phyloP scores from a whole-genome alignment of 371 early-diverging fungal genomes.

The Rhizomucor miehei region DNA sequence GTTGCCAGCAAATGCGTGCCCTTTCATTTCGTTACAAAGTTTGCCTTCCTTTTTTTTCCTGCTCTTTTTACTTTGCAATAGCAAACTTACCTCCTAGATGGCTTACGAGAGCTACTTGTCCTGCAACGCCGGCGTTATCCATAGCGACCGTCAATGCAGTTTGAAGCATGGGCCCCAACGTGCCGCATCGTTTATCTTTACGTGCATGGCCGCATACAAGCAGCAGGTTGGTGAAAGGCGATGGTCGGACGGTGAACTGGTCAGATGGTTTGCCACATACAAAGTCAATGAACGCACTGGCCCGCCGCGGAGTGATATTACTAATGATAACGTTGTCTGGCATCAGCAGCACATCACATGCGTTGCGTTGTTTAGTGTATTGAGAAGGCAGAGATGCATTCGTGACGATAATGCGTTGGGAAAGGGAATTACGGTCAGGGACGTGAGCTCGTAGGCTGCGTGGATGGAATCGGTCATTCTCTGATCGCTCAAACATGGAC shows the following conservation, averaged over 20 bases:
- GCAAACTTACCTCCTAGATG: constrained; percentile 32
- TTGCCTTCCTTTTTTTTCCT: neutral
- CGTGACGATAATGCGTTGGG: constrained; percentile 29
- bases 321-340: constrained; percentile 39
- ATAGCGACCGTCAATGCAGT: constrained; percentile 22
- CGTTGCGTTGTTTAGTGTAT: constrained; percentile 18
- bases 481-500: constrained; percentile 3
- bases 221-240: constrained; percentile 20
- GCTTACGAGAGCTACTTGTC: constrained; percentile 28
- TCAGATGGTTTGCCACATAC: constrained; percentile 25
- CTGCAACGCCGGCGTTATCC: neutral
- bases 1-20: constrained; percentile 44
- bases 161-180: constrained; percentile 34
- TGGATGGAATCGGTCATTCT: constrained; percentile 19
- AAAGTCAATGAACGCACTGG: constrained; percentile 27
- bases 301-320: constrained; percentile 29
- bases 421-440: constrained; percentile 1
- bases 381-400: constrained; percentile 24
- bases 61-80: neutral
- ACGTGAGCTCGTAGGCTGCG: neutral
- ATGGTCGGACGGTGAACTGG: constrained; percentile 25
- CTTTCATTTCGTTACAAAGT: no score
- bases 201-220: constrained; percentile 37
- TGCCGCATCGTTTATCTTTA: constrained; percentile 39
- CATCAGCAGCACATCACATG: constrained; percentile 26